A percentile compares a stretch with the other conserved stretches of the same genome.
Conservation (phyloP, 2,329 filamentous ascomycete species). For the Massarina eburnea region DNA sequence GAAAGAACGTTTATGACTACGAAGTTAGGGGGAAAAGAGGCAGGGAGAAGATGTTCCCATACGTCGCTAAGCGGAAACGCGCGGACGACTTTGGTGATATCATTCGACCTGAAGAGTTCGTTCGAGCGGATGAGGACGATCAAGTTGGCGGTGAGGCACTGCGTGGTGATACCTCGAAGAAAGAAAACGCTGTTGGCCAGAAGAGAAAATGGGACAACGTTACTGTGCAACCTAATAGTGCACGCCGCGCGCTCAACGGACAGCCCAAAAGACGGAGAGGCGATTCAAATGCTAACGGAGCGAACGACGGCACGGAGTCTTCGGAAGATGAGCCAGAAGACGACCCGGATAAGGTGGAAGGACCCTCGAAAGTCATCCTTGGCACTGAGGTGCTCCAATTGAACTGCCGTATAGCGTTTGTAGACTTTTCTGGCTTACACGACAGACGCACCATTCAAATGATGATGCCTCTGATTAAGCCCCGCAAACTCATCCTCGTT, state of each 20-base stretch:
- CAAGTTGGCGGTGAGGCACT: constrained; percentile 68
- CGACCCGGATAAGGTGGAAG: constrained; percentile 58
- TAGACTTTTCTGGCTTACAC: constrained; percentile 91
- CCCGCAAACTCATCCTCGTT: constrained; percentile 91
- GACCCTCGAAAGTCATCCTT: constrained; percentile 75
- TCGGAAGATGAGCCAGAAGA: constrained; percentile 53
- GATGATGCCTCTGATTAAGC: constrained; percentile 90
- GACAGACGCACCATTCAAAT: constrained; percentile 93
- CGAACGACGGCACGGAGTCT: constrained; percentile 39
- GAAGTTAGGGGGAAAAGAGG: constrained; percentile 90
- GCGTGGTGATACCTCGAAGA: constrained; percentile 53
- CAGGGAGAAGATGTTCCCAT: constrained; percentile 87
- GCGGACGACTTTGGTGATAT: constrained; percentile 92
- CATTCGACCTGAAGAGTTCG: constrained; percentile 90
- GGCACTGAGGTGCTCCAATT: constrained; percentile 65
- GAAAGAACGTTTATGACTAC: constrained; percentile 90
- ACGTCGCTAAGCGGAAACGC: constrained; percentile 75
- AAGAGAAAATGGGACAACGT: constrained; percentile 92
- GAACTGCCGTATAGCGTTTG: constrained; percentile 76
- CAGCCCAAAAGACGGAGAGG: constrained; percentile 62
- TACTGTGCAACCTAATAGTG: constrained; percentile 45
- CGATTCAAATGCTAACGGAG: constrained; percentile 33
- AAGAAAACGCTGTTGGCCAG: constrained; percentile 66
- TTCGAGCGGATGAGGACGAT: constrained; percentile 88
- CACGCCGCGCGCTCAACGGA: constrained; percentile 46